Base-by-base conservation (phyloP, 140 eudicot genomes). In the Bidens hawaiensis region DNA sequence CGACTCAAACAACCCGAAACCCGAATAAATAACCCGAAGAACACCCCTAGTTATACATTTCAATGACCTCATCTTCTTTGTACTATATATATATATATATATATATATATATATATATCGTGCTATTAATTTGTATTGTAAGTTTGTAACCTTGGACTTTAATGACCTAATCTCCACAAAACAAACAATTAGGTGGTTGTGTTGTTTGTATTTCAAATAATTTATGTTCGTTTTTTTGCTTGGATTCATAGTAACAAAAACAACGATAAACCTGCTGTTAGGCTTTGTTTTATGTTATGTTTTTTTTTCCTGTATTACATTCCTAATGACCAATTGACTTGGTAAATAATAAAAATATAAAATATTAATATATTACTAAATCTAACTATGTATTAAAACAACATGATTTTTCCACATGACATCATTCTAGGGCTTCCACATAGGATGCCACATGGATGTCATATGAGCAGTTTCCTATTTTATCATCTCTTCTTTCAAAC, bases 61-160 rank as follows among this genome's bases (percentile, higher is more conserved):
- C 33, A 23, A 22, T 51, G 31, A 51, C 18, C 10, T 51, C 31
- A 50, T 50, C 30, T 19, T 49, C 28, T 49, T 49, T 22, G 52
- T 46, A 36, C 43, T 36, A 11, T 11, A 13, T 36, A 36, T 36
- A 31, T 31, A 10, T 5, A 13, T 36, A 36, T 31, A 10, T 5
- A 13, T 36, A 36, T 36, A 11, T 11, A 13, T 36, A 36, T 36
- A 31, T 31, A 10, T 5, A 13, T 36, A 36, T n/a, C 14, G 43
- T 36, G 14, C 43, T 49, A 49, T 12, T 49, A 51, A 11, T 22
- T 22, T 50, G 7, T 22, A n/a, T n/a, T n/a, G n/a, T 51, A 51
- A n/a, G n/a, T n/a, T 3, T 11, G 33, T 51, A 51, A 23, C 58
- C 58, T 51, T 51, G 58, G 58, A 51, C 24, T 51, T 51, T 51